phyloP scores from a whole-genome alignment of 148 eudicot genomes.

The Silene uniflora region DNA sequence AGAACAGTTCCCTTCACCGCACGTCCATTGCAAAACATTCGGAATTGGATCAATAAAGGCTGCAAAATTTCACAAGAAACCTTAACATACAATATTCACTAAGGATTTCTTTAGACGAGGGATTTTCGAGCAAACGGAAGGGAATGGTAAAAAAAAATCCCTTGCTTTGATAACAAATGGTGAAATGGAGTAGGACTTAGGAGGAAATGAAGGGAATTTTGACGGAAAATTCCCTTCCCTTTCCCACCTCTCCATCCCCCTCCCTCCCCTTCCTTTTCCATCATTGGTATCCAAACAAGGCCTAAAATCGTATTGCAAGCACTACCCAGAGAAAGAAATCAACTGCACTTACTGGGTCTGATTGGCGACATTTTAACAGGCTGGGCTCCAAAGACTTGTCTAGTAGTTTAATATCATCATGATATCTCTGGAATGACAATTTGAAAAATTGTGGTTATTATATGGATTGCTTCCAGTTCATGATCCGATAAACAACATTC shows the following conservation, averaged over 20 bases:
- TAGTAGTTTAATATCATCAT: conserved; percentile 20
- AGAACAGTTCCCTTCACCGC: conserved; percentile 94
- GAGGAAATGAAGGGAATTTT: too few species aligned
- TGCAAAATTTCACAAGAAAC: conserved; percentile 19
- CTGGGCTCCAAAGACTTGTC: conserved; percentile 20
- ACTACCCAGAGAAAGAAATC: neutral
- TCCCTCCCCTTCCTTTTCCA: too few species aligned
- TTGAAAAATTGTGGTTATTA: neutral
- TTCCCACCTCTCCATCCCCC: too few species aligned
- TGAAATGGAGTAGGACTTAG: too few species aligned
- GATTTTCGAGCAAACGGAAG: too few species aligned
- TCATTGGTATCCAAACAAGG: too few species aligned
- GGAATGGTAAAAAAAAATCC: too few species aligned
- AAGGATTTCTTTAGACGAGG: too few species aligned
- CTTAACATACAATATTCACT: neutral
- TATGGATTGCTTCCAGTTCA: neutral
- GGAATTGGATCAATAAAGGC: conserved; percentile 89
- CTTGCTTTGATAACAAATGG: too few species aligned
- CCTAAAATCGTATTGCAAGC: neutral
- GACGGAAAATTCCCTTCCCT: too few species aligned
- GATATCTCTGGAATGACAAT: conserved; percentile 23
- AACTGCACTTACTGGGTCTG: conserved; percentile 44
- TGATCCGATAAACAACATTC: neutral
- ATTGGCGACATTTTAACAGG: conserved; percentile 16
- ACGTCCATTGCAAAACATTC: conserved; percentile 58